phyloP scores from a whole-genome alignment of 805 yeast species.

The Teunomyces panamensis region DNA sequence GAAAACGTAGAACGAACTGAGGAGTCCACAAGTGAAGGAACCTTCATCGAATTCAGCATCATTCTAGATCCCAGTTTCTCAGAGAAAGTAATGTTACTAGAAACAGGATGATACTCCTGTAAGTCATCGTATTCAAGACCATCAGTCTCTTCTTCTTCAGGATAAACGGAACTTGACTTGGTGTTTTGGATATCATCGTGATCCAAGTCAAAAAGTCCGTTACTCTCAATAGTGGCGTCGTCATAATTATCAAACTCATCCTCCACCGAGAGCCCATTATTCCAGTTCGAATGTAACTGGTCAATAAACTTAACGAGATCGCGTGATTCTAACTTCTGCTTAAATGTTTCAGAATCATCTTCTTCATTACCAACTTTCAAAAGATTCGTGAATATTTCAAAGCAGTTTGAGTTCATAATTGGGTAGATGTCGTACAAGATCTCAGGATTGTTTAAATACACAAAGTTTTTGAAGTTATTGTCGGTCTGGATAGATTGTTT shows the following conservation, averaged over 20 bases:
- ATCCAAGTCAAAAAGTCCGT: slow-evolving; percentile 34
- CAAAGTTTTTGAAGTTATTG: slow-evolving; percentile 43
- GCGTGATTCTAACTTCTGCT: slow-evolving; percentile 19
- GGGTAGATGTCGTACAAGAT: slow-evolving; percentile 51
- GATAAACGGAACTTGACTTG: slow-evolving; percentile 7
- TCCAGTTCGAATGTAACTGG: slow-evolving; percentile 27
- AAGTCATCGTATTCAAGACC: slow-evolving; percentile 4
- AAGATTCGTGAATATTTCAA: slow-evolving; percentile 38
- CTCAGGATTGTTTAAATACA: slow-evolving; percentile 32
- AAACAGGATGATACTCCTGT: slow-evolving; percentile 6
- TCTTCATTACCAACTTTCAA: slow-evolving; percentile 37
- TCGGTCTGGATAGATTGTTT: slow-evolving; percentile 26
- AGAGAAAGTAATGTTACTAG: slow-evolving; percentile 6
- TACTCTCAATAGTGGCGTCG: slow-evolving; percentile 16
- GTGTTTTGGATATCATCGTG: slow-evolving; percentile 22
- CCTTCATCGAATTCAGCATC: slow-evolving; percentile 7
- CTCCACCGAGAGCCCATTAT: slow-evolving; percentile 44
- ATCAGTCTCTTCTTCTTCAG: slow-evolving; percentile 4
- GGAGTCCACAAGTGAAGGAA: slow-evolving; percentile 33
- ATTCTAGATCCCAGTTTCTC: not conserved
- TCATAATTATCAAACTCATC: slow-evolving; percentile 32
- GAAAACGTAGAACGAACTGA: slow-evolving; percentile 28
- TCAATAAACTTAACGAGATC: slow-evolving; percentile 32
- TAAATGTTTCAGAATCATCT: slow-evolving; percentile 17
- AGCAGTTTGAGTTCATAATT: slow-evolving; percentile 41